phyloP scores from a whole-genome alignment of 495 filamentous ascomycete species.

The Entonaema liquescens region DNA sequence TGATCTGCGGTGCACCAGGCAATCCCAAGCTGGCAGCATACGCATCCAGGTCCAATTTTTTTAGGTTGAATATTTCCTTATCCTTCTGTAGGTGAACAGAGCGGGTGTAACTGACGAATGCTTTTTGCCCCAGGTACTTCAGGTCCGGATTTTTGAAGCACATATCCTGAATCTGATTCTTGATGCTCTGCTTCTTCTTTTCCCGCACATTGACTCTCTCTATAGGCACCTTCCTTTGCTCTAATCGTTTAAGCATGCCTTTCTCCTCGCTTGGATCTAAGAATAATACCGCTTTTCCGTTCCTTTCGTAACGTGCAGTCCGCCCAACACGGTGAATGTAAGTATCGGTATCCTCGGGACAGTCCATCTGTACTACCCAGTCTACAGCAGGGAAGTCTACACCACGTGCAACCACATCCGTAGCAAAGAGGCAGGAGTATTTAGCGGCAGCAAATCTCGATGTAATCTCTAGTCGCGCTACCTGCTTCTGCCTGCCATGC shows the following conservation, averaged over 20 bases:
- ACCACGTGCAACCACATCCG: conserved; percentile 91
- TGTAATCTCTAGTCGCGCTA: conserved; percentile 85
- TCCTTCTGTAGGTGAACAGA: conserved; percentile 90
- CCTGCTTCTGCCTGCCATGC: conserved; percentile 93
- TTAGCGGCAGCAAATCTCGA: conserved; percentile 79
- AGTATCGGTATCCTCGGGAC: conserved; percentile 94
- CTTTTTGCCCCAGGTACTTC: conserved; percentile 96
- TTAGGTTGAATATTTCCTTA: conserved; percentile 87
- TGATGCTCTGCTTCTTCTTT: conserved; percentile 88
- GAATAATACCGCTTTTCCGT: conserved; percentile 89
- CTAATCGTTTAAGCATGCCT: conserved; percentile 81
- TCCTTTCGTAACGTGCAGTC: conserved; percentile 90
- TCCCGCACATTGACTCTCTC: conserved; percentile 83
- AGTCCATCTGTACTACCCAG: conserved; percentile 96
- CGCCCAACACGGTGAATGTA: conserved; percentile 97
- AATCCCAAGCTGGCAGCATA: conserved; percentile 86
- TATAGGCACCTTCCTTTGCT: conserved; percentile 87
- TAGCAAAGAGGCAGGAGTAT: conserved; percentile 88
- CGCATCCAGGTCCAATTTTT: conserved; percentile 81
- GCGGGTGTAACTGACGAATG: conserved; percentile 86
- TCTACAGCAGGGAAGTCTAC: conserved; percentile 97
- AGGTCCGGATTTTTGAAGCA: conserved; percentile 94
- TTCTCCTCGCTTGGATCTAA: conserved; percentile 90
- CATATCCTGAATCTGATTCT: conserved; percentile 85
- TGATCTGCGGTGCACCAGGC: conserved; percentile 88